Evolutionary conservation across 148 eudicot species (phyloP), one percentile per base, ranked within the genome.

Genomic region (Diospyros lotus): DNA sequence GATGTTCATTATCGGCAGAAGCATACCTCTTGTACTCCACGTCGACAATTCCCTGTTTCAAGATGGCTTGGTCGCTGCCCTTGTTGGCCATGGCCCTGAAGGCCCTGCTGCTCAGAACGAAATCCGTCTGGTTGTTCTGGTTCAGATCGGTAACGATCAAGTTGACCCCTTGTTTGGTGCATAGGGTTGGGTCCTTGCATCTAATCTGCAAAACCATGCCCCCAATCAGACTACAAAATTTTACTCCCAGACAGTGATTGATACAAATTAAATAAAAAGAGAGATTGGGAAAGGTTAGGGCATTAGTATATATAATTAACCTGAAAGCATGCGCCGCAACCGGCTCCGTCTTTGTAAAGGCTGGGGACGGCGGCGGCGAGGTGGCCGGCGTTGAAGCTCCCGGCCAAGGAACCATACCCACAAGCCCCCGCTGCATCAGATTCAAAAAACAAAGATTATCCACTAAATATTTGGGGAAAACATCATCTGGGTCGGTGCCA

Each of bases 261-360:
- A 28, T 28, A 43, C n/a, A 38, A 11, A 13, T 3, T 13, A 13
- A 48, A n/a, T 12, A 14, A 12, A 64, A 1, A 10, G 1, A 42
- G 11, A 4, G 42, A 42, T 2, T 4, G 41, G 18, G 55, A 17
- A 42, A 51, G 9, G 9, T 5, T 38, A 40, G 9, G 9, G 8
- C 43, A 40, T 5, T 6, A 60, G 28, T 28, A 28, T 28, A 28
- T 28, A 28, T 28, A 58, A 44, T 50, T 12, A 63, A 89, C 98
- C 90, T 86, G 93, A 84, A 89, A 94, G 73, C 98, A 94, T 8
- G 98, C 91, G 38, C 98, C 98, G 76, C 98, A 94, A 28, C 91
- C 94, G 77, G 84, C 89, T 64, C 97, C 98, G 42, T 84, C 64
- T 15, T 86, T 88, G 83, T 77, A 94, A 38, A 88, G 56, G 38